Evolutionary conservation across 306 rosid species (phyloP).

Genomic region (Mimosa pudica): DNA sequence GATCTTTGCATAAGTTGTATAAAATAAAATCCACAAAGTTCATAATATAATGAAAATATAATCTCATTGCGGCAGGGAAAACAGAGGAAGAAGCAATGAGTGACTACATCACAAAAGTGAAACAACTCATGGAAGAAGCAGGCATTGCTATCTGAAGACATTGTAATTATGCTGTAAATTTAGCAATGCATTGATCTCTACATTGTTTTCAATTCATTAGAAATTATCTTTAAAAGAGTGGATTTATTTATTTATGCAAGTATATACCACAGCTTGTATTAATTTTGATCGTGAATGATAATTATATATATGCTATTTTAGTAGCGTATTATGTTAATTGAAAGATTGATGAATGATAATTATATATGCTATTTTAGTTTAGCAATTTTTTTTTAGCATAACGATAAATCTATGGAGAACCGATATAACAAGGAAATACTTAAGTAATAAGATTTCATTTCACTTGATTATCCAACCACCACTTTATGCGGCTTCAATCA

Average conservation of each 20-base stretch:
- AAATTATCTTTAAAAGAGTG: no score
- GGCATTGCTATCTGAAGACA: conserved; percentile 8
- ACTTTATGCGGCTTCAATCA: conserved; percentile 43
- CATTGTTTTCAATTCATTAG: neutral
- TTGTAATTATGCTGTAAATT: neutral
- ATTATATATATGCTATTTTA: neutral
- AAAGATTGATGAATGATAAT: neutral
- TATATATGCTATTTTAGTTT: neutral
- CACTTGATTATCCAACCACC: conserved; percentile 35
- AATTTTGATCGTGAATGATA: neutral
- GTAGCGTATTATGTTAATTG: neutral
- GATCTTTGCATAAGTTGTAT: neutral
- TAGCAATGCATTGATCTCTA: no score
- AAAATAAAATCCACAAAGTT: neutral
- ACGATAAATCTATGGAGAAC: neutral
- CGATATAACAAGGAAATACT: neutral
- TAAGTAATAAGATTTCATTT: neutral
- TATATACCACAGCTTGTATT: no score
- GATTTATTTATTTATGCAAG: neutral
- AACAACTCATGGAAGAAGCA: conserved; percentile 18
- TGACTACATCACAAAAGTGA: conserved; percentile 13
- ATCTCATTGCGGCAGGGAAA: neutral
- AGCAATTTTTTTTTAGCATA: neutral
- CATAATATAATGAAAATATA: neutral
- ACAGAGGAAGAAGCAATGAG: conserved; percentile 15